phyloP scores from a whole-genome alignment of 345 rosid species.

The Populus tremula region DNA sequence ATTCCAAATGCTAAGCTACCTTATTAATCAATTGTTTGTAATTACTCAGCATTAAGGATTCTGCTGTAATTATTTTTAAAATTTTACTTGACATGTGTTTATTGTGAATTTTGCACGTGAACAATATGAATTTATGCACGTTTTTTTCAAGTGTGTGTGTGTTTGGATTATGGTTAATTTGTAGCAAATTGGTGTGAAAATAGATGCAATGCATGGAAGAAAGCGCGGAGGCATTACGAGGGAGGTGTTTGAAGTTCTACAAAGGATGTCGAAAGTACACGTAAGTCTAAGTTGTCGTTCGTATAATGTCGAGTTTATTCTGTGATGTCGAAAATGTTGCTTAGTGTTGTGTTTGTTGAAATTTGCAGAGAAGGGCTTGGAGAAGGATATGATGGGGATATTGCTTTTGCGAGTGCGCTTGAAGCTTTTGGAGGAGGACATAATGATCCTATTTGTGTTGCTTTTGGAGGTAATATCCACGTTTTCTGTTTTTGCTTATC shows the following conservation, averaged over 20 bases:
- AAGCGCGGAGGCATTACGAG: slow-evolving; percentile 53
- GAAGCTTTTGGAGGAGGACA: slow-evolving; percentile 73
- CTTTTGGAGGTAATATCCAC: slow-evolving; percentile 57
- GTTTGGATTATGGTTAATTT: background rate
- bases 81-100: too few species aligned
- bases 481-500: slow-evolving; percentile 3
- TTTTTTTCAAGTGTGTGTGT: too few species aligned
- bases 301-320: background rate
- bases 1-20: too few species aligned
- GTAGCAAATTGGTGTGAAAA: slow-evolving; percentile 20
- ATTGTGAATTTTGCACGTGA: too few species aligned
- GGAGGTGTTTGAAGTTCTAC: slow-evolving; percentile 54
- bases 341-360: background rate
- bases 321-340: background rate
- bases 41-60: background rate
- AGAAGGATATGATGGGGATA: slow-evolving; percentile 53
- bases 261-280: slow-evolving; percentile 69
- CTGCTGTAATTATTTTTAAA: background rate
- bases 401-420: slow-evolving; percentile 65
- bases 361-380: slow-evolving; percentile 63
- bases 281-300: slow-evolving; percentile 25
- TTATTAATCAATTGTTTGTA: background rate
- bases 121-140: too few species aligned
- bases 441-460: slow-evolving; percentile 64
- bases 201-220: slow-evolving; percentile 68